Evolutionary conservation across 2,329 filamentous ascomycete species (phyloP).

Genomic region (Aspergillus sp.): DNA sequence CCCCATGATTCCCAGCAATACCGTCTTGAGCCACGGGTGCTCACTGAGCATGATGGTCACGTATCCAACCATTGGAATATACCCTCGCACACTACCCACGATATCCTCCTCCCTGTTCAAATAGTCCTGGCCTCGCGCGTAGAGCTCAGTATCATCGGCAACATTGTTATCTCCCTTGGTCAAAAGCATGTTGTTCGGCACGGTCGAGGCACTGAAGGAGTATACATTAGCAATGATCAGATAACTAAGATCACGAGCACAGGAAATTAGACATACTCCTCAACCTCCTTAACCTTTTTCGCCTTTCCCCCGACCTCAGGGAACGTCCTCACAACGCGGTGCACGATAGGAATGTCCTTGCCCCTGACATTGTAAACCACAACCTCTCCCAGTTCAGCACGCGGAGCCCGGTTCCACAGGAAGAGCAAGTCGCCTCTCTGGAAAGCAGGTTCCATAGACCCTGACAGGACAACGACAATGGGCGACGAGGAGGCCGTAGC

Average conservation of each 20-base stretch:
- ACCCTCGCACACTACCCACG: conserved; percentile 84
- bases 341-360: conserved; percentile 97
- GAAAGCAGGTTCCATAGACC: conserved; percentile 63
- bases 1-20: conserved; percentile 90
- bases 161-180: conserved; percentile 98
- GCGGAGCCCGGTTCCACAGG: conserved; percentile 54
- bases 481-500: conserved; percentile 65
- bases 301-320: conserved; percentile 36
- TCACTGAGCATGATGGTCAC: conserved; percentile 94
- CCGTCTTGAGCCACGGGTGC: conserved; percentile 94
- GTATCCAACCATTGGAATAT: conserved; percentile 91
- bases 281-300: conserved; percentile 30
- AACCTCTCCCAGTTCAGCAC: conserved; percentile 64
- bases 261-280: conserved; percentile 17
- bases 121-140: conserved; percentile 79
- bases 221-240: conserved; percentile 1
- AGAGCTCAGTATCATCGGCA: conserved; percentile 86
- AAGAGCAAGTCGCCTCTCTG: conserved; percentile 59
- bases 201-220: conserved; percentile 7
- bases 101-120: conserved; percentile 76
- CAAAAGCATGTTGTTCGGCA: conserved; percentile 54
- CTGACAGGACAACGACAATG: conserved; percentile 60
- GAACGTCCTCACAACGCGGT: conserved; percentile 72
- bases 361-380: conserved; percentile 79
- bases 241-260: not conserved